Conservation (phyloP, 106 monocot genomes). For the Dendrobium officinale region DNA sequence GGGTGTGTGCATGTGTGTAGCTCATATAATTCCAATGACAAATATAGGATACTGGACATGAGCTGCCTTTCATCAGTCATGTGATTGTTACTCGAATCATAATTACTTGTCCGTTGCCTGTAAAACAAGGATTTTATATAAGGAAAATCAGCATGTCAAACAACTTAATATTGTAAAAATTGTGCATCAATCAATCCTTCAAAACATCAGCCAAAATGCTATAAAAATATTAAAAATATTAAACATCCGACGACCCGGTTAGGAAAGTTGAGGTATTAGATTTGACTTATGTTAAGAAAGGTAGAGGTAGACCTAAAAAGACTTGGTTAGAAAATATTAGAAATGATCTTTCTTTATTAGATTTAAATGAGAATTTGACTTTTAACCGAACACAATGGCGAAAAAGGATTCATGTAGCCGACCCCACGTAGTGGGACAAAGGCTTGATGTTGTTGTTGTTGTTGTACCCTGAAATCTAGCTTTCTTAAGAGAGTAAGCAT, state of each 20-base stretch:
- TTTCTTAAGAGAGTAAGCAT: not conserved
- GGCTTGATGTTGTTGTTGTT: no score
- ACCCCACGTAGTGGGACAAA: no score
- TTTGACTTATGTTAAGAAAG: no score
- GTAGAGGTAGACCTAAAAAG: no score
- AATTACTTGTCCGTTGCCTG: slow-evolving; percentile 46
- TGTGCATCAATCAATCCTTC: not conserved
- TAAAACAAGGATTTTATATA: not conserved
- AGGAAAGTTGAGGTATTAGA: no score
- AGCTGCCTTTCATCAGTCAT: slow-evolving; percentile 22
- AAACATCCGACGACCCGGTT: no score
- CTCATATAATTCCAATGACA: not conserved
- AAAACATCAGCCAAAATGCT: not conserved
- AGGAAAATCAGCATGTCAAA: not conserved
- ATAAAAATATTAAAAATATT: not conserved
- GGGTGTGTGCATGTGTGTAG: not conserved
- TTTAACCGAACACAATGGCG: no score
- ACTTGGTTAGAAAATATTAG: no score
- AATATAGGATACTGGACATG: slow-evolving; percentile 34
- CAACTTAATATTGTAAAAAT: not conserved
- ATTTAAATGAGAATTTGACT: no score
- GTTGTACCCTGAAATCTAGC: not conserved
- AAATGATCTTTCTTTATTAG: no score
- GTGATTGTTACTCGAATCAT: slow-evolving; percentile 22
- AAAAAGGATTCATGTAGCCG: no score